Evolutionary conservation across 805 yeast genomes (phyloP), one percentile per base, ranked within the genome.

Genomic region (Zygosaccharomyces gambellarensis): DNA sequence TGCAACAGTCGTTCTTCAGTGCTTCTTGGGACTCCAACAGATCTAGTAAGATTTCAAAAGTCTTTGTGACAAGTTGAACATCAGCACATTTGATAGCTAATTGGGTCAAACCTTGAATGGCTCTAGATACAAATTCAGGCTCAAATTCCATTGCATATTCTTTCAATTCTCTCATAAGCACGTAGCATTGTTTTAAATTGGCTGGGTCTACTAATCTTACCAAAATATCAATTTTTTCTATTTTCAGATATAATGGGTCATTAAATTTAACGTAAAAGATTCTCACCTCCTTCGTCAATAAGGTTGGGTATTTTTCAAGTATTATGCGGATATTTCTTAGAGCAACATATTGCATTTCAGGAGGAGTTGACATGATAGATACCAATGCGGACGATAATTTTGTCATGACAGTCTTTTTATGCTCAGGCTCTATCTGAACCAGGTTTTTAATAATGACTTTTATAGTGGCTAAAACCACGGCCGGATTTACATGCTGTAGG

Each of bases 291-390:
- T 82, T 81, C 14, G 85, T 74, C 51, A 92, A 73, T 21, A 92
- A 74, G 43, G 75, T 77, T 4, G 99, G 98, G 67, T 87, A 89
- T 67, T 87, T 87, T 63, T 90, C 96, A 54, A 92, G 75, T 41
- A 92, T 82, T 58, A 92, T 85, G 65, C 96, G 78, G 52, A 94
- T 90, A 68, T 94, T 94, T 65, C 90, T 85, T 60, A 92, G 74
- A 0, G 96, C 94, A 41, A 92, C 96, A 61, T 85, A 92, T 69
- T 94, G 98, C 43, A 95, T 87, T 68, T 94, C 99, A 1, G 97
- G 95, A 9, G 95, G 87, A 6, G 90, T 82, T 7, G 92, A 84
- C 52, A 90, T 82, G 53, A 92, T 71, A 0, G 97, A 88, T 8
- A 90, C 95, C 61, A 90, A 71, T 1, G 96, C 97, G 9, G 95